Conservation (phyloP, 768 basidiomycete species). For the Botryobasidium botryosum region DNA sequence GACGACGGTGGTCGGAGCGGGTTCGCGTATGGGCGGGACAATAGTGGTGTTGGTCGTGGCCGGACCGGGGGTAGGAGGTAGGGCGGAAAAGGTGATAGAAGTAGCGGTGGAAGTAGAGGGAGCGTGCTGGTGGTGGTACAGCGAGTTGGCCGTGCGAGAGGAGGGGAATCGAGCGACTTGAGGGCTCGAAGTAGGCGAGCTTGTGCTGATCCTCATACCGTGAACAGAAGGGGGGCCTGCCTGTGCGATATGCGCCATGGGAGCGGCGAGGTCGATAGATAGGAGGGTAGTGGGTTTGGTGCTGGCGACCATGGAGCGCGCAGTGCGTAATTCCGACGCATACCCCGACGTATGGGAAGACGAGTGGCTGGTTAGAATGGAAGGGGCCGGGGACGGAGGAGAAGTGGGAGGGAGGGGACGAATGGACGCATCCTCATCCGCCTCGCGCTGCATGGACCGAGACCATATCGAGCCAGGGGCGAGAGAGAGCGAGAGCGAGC, state of each 20-base stretch:
- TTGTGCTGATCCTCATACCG: neutral
- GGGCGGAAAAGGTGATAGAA: slow-evolving; percentile 58
- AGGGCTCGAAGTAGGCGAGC: slow-evolving; percentile 6
- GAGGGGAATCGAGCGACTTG: slow-evolving; percentile 5
- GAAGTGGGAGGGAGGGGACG: slow-evolving; percentile 78
- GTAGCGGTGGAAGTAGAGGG: slow-evolving; percentile 24
- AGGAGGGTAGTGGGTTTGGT: slow-evolving; percentile 92
- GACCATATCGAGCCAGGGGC: slow-evolving; percentile 69
- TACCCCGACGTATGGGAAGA: slow-evolving; percentile 58
- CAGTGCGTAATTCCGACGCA: slow-evolving; percentile 39
- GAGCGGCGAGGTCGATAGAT: slow-evolving; percentile 60
- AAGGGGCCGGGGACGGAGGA: slow-evolving; percentile 75
- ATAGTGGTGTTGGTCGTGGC: slow-evolving; percentile 1
- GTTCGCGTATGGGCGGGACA: slow-evolving; percentile 29
- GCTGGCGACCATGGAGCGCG: slow-evolving; percentile 61
- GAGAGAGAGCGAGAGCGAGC: slow-evolving; percentile 16
- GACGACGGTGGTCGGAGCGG: neutral
- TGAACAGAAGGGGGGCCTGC: slow-evolving; percentile 28
- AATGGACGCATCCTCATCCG: slow-evolving; percentile 88
- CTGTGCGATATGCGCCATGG: slow-evolving; percentile 80
- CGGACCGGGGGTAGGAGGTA: slow-evolving; percentile 30
- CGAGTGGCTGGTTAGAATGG: slow-evolving; percentile 38
- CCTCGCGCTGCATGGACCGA: slow-evolving; percentile 56
- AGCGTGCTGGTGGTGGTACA: neutral
- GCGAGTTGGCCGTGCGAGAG: slow-evolving; percentile 2